Conservation (phyloP, 2,329 filamentous ascomycete species). For the Fusarium nisikadoi region DNA sequence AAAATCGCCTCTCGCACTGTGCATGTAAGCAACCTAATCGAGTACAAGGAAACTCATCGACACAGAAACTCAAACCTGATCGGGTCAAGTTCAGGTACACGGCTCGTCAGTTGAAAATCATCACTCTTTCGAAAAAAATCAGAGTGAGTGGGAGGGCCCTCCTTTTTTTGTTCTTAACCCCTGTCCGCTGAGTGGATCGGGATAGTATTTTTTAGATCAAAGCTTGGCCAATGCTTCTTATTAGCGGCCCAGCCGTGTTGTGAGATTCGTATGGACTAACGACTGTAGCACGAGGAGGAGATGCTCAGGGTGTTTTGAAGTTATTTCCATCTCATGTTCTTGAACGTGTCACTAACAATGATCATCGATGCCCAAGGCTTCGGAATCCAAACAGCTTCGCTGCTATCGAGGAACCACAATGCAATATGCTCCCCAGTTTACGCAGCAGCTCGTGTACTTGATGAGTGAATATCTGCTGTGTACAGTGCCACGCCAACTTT, state of each 20-base stretch:
- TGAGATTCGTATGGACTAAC: slow-evolving; percentile 15
- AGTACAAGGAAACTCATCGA: slow-evolving; percentile 18
- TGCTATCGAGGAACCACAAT: background rate
- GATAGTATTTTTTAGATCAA: slow-evolving; percentile 38
- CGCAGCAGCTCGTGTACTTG: slow-evolving; percentile 11
- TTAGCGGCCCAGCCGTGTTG: slow-evolving; percentile 31
- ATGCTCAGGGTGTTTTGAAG: background rate
- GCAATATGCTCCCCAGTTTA: background rate
- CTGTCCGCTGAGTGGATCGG: slow-evolving; percentile 18
- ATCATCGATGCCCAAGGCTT: background rate
- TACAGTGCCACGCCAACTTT: slow-evolving; percentile 17
- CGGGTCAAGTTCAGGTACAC: slow-evolving; percentile 38
- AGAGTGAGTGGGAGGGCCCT: slow-evolving; percentile 5
- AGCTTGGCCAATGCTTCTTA: slow-evolving; percentile 39
- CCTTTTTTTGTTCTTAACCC: slow-evolving; percentile 2
- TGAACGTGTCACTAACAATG: background rate
- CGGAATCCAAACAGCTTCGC: background rate
- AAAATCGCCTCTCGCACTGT: slow-evolving; percentile 22
- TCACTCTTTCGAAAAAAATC: slow-evolving; percentile 13
- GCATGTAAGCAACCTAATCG: slow-evolving; percentile 7
- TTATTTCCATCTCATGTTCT: slow-evolving; percentile 13
- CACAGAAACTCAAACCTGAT: slow-evolving; percentile 33
- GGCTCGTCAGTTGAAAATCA: slow-evolving; percentile 33
- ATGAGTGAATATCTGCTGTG: slow-evolving; percentile 16
- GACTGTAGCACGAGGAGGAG: background rate